Percentiles rank a stretch among this genome's conserved stretches.
Evolutionary conservation across 495 filamentous ascomycete species (phyloP).

Genomic region (Aspergillus incahuasiensis): DNA sequence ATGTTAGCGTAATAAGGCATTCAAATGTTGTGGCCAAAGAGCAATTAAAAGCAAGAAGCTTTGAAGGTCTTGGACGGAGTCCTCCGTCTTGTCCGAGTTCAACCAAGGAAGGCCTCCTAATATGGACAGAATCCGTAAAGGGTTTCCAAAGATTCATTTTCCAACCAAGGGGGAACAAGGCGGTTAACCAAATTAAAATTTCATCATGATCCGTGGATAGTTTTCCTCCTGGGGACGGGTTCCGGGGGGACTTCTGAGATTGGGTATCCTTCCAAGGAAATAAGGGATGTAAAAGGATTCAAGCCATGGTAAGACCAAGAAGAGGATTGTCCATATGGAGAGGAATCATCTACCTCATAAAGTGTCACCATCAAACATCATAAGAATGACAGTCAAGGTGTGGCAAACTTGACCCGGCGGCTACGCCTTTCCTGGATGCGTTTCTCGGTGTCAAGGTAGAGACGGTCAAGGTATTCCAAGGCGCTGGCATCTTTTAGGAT

Average conservation of each 20-base stretch:
- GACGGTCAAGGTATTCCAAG: constrained; percentile 72
- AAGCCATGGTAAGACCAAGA: background rate
- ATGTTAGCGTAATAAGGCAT: background rate
- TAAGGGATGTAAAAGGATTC: constrained; percentile 2
- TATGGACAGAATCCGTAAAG: background rate
- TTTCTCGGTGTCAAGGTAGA: constrained; percentile 67
- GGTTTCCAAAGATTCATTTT: background rate
- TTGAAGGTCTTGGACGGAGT: background rate
- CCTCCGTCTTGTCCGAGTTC: background rate
- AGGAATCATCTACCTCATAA: constrained; percentile 6
- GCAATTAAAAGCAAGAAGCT: background rate
- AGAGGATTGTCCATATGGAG: constrained; percentile 1
- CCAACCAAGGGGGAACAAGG: background rate
- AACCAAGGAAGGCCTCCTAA: background rate
- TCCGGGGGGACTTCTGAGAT: background rate
- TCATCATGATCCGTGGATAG: constrained; percentile 4
- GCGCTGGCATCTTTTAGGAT: constrained; percentile 76
- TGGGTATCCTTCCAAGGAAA: background rate
- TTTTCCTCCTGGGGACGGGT: background rate
- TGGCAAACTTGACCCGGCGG: constrained; percentile 44
- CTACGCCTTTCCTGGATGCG: constrained; percentile 63
- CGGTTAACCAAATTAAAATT: constrained; percentile 3
- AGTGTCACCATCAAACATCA: constrained; percentile 2
- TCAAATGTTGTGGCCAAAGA: background rate
- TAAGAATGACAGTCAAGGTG: constrained; percentile 31